Conservation (phyloP, 306 rosid species). For the Prunus persica region DNA sequence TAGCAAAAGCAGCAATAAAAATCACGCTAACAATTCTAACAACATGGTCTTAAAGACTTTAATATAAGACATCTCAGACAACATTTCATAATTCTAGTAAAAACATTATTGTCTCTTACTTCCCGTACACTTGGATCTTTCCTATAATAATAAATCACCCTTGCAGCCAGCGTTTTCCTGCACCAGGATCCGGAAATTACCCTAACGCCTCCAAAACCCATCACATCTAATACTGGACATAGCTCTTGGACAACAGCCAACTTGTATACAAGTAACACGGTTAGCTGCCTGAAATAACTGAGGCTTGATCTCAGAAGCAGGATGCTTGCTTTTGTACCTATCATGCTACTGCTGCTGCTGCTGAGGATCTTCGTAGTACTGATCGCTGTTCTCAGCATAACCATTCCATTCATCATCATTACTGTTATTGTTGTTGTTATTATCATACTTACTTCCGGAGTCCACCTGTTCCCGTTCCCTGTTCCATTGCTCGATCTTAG, state of each 20-base stretch:
- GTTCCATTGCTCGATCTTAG: constrained; percentile 96
- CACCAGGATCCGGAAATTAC: constrained; percentile 8
- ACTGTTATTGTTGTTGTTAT: constrained; percentile 28
- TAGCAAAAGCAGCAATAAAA: background rate
- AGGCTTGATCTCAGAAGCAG: constrained; percentile 33
- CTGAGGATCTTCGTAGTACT: constrained; percentile 45
- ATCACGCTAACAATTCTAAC: constrained; percentile 10
- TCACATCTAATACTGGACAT: constrained; percentile 23
- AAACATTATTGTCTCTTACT: constrained; percentile 6
- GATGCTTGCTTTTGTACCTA: constrained; percentile 17
- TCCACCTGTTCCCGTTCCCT: constrained; percentile 66
- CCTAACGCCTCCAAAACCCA: constrained; percentile 18
- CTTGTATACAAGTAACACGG: constrained; percentile 38
- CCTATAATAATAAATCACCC: constrained; percentile 8
- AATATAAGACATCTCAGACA: background rate
- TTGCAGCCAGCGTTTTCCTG: constrained; percentile 4
- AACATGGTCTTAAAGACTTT: background rate
- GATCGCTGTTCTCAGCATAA: constrained; percentile 43
- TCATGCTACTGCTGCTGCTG: constrained; percentile 36
- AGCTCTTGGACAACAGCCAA: constrained; percentile 34
- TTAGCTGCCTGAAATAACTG: constrained; percentile 30
- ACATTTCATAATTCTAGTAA: background rate
- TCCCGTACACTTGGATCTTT: background rate
- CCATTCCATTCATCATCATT: constrained; percentile 40
- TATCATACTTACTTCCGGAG: constrained; percentile 36